These are phyloP conservation scores for Pogostemon cablin DNA, from an alignment of 257 asterid genomes.

Conservation along the genomic window DNA sequence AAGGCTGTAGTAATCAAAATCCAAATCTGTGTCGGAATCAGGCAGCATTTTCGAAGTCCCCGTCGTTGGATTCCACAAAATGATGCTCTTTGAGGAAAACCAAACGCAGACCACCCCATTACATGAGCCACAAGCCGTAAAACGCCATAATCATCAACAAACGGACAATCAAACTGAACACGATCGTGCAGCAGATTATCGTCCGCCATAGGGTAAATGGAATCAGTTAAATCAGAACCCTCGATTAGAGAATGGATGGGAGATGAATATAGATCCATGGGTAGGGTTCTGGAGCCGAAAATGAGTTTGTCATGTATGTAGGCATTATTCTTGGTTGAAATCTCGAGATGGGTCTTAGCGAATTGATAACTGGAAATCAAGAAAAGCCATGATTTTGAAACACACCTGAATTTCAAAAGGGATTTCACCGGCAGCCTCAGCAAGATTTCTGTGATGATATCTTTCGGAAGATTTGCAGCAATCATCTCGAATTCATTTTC, in stretches of 20 bases:
- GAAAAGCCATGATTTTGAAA: slow-evolving; percentile 28
- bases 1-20: not conserved
- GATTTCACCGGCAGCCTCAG: slow-evolving; percentile 41
- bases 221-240: slow-evolving; percentile 12
- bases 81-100: slow-evolving; percentile 4
- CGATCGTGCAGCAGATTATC: not conserved
- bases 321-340: slow-evolving; percentile 28
- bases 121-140: slow-evolving; percentile 34
- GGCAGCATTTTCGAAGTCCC: slow-evolving; percentile 20
- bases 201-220: slow-evolving; percentile 23
- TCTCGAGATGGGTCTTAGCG: slow-evolving; percentile 33
- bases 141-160: slow-evolving; percentile 24
- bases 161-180: slow-evolving; percentile 33
- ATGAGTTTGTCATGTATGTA: slow-evolving; percentile 19
- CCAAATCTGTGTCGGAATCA: slow-evolving; percentile 16
- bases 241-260: slow-evolving; percentile 14
- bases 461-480: slow-evolving; percentile 20
- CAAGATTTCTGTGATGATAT: slow-evolving; percentile 36
- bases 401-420: slow-evolving; percentile 35
- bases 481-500: slow-evolving; percentile 16
- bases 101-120: slow-evolving; percentile 36
- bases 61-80: slow-evolving; percentile 37
- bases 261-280: slow-evolving; percentile 26
- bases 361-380: slow-evolving; percentile 34
- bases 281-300: slow-evolving; percentile 22